A percentile compares a stretch with the other conserved stretches of the same genome.
These are phyloP conservation scores for Colletotrichum orchidophilum DNA, from an alignment of 2,329 filamentous ascomycete species.

Conservation along the genomic window DNA sequence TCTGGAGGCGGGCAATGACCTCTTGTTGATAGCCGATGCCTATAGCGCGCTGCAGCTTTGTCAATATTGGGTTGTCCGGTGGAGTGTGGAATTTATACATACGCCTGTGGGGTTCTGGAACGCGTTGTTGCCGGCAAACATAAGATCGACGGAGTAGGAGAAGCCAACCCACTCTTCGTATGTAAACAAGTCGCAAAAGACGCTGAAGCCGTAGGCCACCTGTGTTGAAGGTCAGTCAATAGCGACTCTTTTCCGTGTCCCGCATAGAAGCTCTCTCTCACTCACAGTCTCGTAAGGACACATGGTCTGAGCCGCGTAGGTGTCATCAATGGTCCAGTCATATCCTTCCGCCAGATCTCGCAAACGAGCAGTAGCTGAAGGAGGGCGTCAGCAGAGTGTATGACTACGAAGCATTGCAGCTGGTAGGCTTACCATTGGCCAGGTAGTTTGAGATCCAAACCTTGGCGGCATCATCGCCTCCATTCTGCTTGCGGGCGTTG, in stretches of 20 bases:
- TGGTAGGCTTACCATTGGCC: slow-evolving; percentile 55
- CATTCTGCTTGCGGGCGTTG: slow-evolving; percentile 62
- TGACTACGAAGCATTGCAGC: slow-evolving; percentile 6
- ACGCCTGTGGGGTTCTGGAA: slow-evolving; percentile 73
- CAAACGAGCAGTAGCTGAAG: slow-evolving; percentile 66
- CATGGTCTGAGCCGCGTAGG: slow-evolving; percentile 74
- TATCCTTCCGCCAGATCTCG: slow-evolving; percentile 62
- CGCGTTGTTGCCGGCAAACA: slow-evolving; percentile 68
- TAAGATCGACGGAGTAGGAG: slow-evolving; percentile 75
- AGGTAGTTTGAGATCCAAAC: slow-evolving; percentile 75
- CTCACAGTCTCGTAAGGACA: slow-evolving; percentile 79
- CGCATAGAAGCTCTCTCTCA: slow-evolving; percentile 19
- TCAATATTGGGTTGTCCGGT: slow-evolving; percentile 47
- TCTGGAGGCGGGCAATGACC: slow-evolving; percentile 74
- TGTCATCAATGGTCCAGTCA: slow-evolving; percentile 72
- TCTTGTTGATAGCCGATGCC: slow-evolving; percentile 80
- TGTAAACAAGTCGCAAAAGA: slow-evolving; percentile 79
- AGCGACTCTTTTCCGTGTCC: not conserved
- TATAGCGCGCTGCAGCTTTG: slow-evolving; percentile 64
- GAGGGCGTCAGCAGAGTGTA: not conserved
- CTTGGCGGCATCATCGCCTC: slow-evolving; percentile 61
- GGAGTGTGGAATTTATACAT: slow-evolving; percentile 43
- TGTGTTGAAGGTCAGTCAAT: slow-evolving; percentile 26
- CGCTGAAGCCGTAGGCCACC: slow-evolving; percentile 78
- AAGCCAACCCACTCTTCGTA: slow-evolving; percentile 79